Base-by-base conservation (phyloP, 768 basidiomycete genomes). In the Panus rudis region DNA sequence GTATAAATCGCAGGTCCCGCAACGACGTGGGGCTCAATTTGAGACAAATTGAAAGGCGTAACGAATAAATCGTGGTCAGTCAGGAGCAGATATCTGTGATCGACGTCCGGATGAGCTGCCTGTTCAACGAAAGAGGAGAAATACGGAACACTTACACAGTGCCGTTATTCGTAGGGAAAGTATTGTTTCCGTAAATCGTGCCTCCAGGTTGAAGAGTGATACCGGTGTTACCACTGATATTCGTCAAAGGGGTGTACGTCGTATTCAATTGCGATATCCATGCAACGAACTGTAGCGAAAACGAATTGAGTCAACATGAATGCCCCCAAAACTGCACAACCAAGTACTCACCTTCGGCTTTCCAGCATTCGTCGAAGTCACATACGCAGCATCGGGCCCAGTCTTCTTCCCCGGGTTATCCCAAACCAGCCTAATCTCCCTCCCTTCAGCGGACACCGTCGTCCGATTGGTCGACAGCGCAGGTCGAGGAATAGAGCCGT, bases 221-320 rank as follows among this genome's bases (percentile, higher is more conserved):
- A 1, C 66, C 78, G n/a, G 63, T 61, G 49, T 67, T 66, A 16
- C 65, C 66, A 43, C 63, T 62, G 42, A 69, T 51, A 41, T 71
- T 63, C 24, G 55, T 55, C 24, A 81, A 62, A 0, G 71, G 67
- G 4, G 73, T 72, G 63, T 71, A 80, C 4, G 79, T 80, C 10
- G 67, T 69, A 65, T 80, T 82, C 41, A 80, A 60, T 56, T 81
- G 78, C 17, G 67, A 71, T 42, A 80, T 71, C 73, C 78, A 81
- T 3, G 73, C 73, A 6, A 69, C 72, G 46, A 63, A 79, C 69
- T 73, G 47, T 41, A 3, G 28, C 14, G 23, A 35, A 44, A 27
- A 38, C 12, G 26, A 26, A 26, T n/a, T n/a, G n/a, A n/a, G n/a
- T n/a, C n/a, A n/a, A n/a, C n/a, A 21, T 3, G n/a, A n/a, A 35